phyloP scores from a whole-genome alignment of 108 stramenopile genomes.

The Stephanodiscus triporus region DNA sequence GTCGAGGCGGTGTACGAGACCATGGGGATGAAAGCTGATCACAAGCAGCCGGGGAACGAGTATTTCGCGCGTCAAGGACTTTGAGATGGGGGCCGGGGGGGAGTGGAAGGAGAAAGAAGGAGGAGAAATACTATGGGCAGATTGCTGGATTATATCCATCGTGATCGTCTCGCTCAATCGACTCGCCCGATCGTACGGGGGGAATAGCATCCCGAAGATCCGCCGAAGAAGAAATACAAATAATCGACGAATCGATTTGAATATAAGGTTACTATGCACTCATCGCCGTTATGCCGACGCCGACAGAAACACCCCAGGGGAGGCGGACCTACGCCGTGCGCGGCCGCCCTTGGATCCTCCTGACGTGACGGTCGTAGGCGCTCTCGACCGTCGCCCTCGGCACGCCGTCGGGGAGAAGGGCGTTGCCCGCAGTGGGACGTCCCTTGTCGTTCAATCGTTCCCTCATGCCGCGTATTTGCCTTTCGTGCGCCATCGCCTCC shows the following conservation, averaged over 20 bases:
- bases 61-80: constrained; percentile 45
- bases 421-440: not conserved
- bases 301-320: no score
- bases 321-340: not conserved
- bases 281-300: no score
- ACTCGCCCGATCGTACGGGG: no score
- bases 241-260: no score
- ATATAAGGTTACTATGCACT: no score
- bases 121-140: not conserved
- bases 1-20: constrained; percentile 84
- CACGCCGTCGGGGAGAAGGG: no score
- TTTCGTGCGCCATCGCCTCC: constrained; percentile 18
- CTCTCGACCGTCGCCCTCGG: not conserved
- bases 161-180: no score
- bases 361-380: not conserved
- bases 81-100: not conserved
- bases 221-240: no score
- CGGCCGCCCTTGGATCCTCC: not conserved
- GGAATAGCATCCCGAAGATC: no score
- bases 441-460: not conserved
- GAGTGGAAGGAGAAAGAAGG: not conserved
- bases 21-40: constrained; percentile 78
- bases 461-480: constrained; percentile 12
- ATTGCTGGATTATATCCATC: not conserved
- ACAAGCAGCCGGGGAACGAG: constrained; percentile 71